Base-by-base conservation (phyloP, 2,329 filamentous ascomycete species). In the Pseudogymnoascus sp. region DNA sequence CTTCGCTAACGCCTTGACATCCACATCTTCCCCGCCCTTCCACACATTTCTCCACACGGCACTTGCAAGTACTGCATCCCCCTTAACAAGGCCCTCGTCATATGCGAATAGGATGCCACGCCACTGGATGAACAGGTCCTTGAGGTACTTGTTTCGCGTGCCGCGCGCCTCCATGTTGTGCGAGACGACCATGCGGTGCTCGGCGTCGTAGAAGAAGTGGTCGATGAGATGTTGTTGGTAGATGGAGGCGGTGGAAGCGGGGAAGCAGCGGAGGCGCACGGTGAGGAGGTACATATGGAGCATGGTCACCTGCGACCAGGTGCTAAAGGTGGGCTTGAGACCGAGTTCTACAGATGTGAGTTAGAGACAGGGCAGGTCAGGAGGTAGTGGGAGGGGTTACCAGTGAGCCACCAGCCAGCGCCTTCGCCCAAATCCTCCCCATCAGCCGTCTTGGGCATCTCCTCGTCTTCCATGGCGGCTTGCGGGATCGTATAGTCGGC, bases 251-350 rank as follows among this genome's bases (percentile, higher is more conserved):
- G 84, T 81, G 21, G 87, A 83, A 62, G 81, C 79, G 21, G 90
- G 87, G 69, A 97, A 85, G 75, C 87, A 87, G 68, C 95, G 89
- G 70, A 97, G 80, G 64, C 93, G 89, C 57, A 90, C 89, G 63
- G 90, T 89, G 65, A 97, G 77, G 64, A 97, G 83, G 80, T 96
- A 97, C 83, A 99, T 89, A 80, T 99, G 93, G 64, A 99, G 83
- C 82, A 96, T 96, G 36, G 93, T 95, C 50, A 97, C 88, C 76
- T 97, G 93, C 19, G 92, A 90, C 95, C 95, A 99, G 64, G 90
- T 93, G 73, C 88, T 93, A 76, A 99, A 99, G 0, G 92, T 97
- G 0, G 92, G 90, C 33, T 84, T 82, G 17, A 99, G 84, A 26
- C 84, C 84, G 67, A 96, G 85, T 61, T 87, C 91, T 96, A 71